Evolutionary conservation across 306 rosid species (phyloP).

Genomic region (Erythrophleum fordii): DNA sequence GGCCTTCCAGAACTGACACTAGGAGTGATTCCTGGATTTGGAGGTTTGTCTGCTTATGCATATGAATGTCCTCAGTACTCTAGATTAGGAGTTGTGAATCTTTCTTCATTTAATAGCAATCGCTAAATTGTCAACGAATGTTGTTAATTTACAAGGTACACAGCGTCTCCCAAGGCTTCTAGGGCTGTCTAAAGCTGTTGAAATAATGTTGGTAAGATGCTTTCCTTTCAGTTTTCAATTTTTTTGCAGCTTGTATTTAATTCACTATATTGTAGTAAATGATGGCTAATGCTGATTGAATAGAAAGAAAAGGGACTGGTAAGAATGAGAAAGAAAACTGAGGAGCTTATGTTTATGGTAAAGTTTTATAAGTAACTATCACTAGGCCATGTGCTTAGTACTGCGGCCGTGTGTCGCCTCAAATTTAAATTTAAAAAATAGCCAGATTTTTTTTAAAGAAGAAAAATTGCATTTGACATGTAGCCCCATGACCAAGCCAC

Average conservation of each 20-base stretch:
- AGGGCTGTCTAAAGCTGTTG: conserved; percentile 83
- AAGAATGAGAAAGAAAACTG: conserved; percentile 22
- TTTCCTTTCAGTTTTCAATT: not conserved
- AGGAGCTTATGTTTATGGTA: not conserved
- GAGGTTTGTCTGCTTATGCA: conserved; percentile 63
- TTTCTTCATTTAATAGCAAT: conserved; percentile 12
- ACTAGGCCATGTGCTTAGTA: too few relatives aligned
- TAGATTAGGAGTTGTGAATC: conserved; percentile 14
- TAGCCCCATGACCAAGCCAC: too few relatives aligned
- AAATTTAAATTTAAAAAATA: too few relatives aligned
- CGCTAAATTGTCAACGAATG: conserved; percentile 39
- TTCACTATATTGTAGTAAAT: not conserved
- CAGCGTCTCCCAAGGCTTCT: conserved; percentile 98
- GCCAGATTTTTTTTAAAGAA: too few relatives aligned
- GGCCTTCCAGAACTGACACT: conserved; percentile 95
- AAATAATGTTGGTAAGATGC: conserved; percentile 85
- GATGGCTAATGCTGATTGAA: conserved; percentile 1
- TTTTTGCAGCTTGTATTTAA: conserved; percentile 25
- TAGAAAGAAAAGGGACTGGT: not conserved
- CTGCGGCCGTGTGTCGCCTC: too few relatives aligned
- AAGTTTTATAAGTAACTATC: not conserved
- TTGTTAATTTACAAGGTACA: conserved; percentile 66
- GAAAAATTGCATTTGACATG: too few relatives aligned
- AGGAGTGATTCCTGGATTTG: conserved; percentile 95
- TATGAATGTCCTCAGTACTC: conserved; percentile 11